Evolutionary conservation across 768 basidiomycete species (phyloP), one percentile per base, ranked within the genome.

Genomic region (Lentinula lateritia): DNA sequence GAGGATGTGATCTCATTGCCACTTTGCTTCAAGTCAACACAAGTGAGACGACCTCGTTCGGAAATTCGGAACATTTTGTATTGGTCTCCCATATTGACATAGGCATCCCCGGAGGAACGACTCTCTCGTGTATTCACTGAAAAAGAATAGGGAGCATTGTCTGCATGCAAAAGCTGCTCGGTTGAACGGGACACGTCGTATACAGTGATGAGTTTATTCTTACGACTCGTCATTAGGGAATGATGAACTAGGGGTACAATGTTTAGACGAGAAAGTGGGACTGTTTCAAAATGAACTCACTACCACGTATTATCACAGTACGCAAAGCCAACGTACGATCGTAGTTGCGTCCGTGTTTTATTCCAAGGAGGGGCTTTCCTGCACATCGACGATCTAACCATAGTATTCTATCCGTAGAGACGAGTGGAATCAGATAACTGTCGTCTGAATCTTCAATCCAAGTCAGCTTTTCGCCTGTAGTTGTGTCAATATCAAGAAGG

Each of bases 311-410:
- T 13, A 66, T 67, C 2, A 82, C 62, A 6, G 81, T 83, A 4
- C 72, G 66, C 0, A 75, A 69, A 50, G 74, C 71, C 16, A 92
- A 77, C 3, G 82, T 83, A 18, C 83, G 79, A 68, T 93, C 90
- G 52, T 73, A 79, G 41, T 79, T 75, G 18, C 90, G 78, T 52
- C 78, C 74, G 69, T 93, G 91, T 58, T 79, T 82, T 65, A 81
- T 81, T 3, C 80, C 82, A 8, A 93, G 65, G 3, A 92, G 67
- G 6, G 90, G 88, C 62, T 74, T 83, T 23, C 69, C 69, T n/a
- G 79, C 72, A 66, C 78, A 81, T 36, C 90, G 81, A 34, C 77
- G 73, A 67, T 93, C 91, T 34, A 92, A 69, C 90, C 91, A 93
- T 13, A 87, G 64, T 15, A 92, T 66, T 50, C 87, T 78, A 0